Evolutionary conservation across 2,329 filamentous ascomycete genomes (phyloP), one percentile per base, ranked within the genome.

Genomic region (Hypoxylon sp.): DNA sequence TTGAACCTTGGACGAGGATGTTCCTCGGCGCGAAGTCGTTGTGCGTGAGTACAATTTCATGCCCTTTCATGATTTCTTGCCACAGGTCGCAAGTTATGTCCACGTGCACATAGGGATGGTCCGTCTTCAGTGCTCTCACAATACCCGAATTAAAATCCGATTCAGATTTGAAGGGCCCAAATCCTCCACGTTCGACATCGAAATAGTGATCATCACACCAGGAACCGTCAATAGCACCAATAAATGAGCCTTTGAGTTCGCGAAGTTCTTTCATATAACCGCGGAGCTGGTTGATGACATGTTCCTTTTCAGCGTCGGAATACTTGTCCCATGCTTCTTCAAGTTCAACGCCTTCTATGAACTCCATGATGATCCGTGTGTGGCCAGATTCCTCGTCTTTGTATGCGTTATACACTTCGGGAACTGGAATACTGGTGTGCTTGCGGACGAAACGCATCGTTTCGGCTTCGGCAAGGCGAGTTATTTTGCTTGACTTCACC

Each of bases 21-120:
- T 67, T 70, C n/a, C 63, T 24, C 10, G 67, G 69, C 19, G 59
- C 63, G n/a, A 67, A 59, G 33, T 70, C 61, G 14, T 67, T 67
- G 29, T 71, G 67, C 1, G 69, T 67, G 17, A 67, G 37, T 1
- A 66, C 69, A 10, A 70, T 63, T n/a, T 65, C 42, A 24, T 71
- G 55, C 26, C 51, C 63, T 11, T 57, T 67, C 9, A 47, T 24
- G 6, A 10, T 35, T 1, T 22, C 6, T 31, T 31, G 29, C 29
- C 29, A 31, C 6, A 31, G 29, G 29, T 31, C 5, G 29, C 29
- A 31, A 31, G 29, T 31, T 31, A 31, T 31, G 29, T 31, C 29
- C 2, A 31, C 29, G 6, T 31, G 5, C 10, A 2, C 6, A 10
- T 4, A 35, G 9, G 10, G 8, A 39, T 3, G 29, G 17, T 2